These are phyloP conservation scores for Suillus hirtellus DNA, from an alignment of 768 basidiomycete species.

Conservation along the genomic window DNA sequence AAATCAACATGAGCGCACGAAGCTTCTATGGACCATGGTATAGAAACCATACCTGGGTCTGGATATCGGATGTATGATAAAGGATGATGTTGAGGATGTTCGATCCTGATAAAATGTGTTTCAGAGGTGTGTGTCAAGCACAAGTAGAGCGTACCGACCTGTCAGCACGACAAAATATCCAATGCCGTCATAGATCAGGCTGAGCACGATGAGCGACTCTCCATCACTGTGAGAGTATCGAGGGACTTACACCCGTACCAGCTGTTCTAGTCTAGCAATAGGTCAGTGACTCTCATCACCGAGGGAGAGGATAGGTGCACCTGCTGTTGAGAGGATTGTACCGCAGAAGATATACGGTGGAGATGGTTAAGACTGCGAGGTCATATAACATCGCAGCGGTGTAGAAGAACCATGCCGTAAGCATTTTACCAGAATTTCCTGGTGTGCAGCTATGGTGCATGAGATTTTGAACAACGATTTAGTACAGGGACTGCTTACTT, in stretches of 20 bases:
- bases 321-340: conserved; percentile 35
- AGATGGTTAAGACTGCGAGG: conserved; percentile 47
- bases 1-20: conserved; percentile 13
- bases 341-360: conserved; percentile 51
- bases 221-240: conserved; percentile 11
- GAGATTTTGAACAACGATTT: background rate
- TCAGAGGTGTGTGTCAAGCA: conserved; percentile 27
- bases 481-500: conserved; percentile 28
- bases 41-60: conserved; percentile 41
- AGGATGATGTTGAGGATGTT: conserved; percentile 55
- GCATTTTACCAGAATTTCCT: conserved; percentile 34
- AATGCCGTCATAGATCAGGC: conserved; percentile 70
- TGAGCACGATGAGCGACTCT: conserved; percentile 24
- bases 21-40: conserved; percentile 26
- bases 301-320: conserved; percentile 17
- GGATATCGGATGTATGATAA: conserved; percentile 40
- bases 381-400: conserved; percentile 60
- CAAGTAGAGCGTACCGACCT: conserved; percentile 31
- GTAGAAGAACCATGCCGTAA: conserved; percentile 59
- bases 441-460: conserved; percentile 45
- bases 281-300: conserved; percentile 7
- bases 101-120: conserved; percentile 42
- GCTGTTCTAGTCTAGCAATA: conserved; percentile 21
- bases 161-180: conserved; percentile 63
- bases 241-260: conserved; percentile 31